Percentiles rank a stretch among this genome's conserved stretches.
These are phyloP conservation scores for Neonectria punicea DNA, from an alignment of 2,329 filamentous ascomycete genomes.

Conservation along the genomic window DNA sequence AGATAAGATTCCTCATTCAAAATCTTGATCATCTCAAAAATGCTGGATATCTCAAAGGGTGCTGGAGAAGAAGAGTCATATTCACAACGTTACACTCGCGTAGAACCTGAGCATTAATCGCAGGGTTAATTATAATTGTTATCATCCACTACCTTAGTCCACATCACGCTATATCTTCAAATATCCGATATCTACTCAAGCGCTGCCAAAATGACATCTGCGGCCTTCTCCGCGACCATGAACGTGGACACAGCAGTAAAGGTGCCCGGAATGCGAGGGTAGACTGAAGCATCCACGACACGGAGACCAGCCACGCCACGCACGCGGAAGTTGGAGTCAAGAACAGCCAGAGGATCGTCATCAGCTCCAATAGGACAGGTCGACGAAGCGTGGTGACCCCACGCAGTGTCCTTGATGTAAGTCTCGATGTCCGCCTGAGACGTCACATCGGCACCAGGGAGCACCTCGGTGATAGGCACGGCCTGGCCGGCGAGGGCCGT, in stretches of 20 bases:
- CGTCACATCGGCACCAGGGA: conserved; percentile 29
- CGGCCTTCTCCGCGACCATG: conserved; percentile 49
- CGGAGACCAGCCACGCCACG: conserved; percentile 56
- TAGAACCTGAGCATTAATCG: not conserved
- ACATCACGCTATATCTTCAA: not conserved
- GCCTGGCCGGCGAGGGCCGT: conserved; percentile 47
- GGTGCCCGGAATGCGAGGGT: conserved; percentile 50
- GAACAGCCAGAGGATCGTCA: conserved; percentile 51
- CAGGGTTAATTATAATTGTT: not conserved
- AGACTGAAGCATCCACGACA: conserved; percentile 59
- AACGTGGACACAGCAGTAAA: conserved; percentile 48
- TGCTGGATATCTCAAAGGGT: too few relatives aligned
- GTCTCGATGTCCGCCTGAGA: conserved; percentile 30
- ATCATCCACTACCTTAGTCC: not conserved
- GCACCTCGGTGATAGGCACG: conserved; percentile 36
- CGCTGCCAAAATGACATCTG: conserved; percentile 43
- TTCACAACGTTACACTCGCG: not conserved
- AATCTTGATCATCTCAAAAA: too few relatives aligned
- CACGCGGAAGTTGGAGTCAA: conserved; percentile 61
- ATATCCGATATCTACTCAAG: not conserved
- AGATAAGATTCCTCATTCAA: too few relatives aligned
- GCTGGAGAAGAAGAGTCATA: not conserved
- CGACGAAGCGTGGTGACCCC: conserved; percentile 49
- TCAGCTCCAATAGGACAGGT: conserved; percentile 48
- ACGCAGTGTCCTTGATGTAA: conserved; percentile 46